Conservation (phyloP, 371 early-diverging fungal genomes). For the Smittium mucronatum region DNA sequence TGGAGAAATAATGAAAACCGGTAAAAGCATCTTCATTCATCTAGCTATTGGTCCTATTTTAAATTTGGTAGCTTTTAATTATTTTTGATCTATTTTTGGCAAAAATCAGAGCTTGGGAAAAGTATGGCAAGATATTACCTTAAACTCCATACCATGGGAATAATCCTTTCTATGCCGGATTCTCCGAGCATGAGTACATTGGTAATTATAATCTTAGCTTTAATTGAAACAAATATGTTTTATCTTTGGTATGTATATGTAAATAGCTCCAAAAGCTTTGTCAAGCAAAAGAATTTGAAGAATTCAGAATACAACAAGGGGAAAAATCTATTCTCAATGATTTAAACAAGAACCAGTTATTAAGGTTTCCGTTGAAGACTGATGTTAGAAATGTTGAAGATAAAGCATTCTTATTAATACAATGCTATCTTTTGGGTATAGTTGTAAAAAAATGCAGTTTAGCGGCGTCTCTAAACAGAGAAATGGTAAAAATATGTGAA, state of each 20-base stretch:
- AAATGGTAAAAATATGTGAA: constrained; percentile 3
- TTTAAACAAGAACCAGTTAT: background rate
- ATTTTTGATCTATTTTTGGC: background rate
- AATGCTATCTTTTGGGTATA: constrained; percentile 9
- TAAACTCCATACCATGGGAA: constrained; percentile 1
- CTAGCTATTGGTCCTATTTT: no score
- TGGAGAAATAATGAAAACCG: background rate
- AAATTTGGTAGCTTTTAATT: background rate
- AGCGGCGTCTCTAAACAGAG: constrained; percentile 11
- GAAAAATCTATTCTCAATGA: constrained; percentile 10
- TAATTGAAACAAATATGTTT: background rate
- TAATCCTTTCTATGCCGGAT: background rate
- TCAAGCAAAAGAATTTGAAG: constrained; percentile 9
- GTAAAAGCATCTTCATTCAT: background rate
- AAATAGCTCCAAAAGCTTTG: constrained; percentile 3
- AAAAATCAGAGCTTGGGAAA: constrained; percentile 9
- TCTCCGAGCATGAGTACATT: background rate
- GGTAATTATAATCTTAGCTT: background rate
- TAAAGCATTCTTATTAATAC: constrained; percentile 10
- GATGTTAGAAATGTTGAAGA: background rate
- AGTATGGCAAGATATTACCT: constrained; percentile 12
- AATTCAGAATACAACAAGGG: constrained; percentile 6
- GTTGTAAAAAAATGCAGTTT: background rate
- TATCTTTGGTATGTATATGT: background rate
- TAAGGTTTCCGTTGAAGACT: constrained; percentile 1